Evolutionary conservation across 2,329 filamentous ascomycete genomes (phyloP).

Genomic region (Paraconiothyrium sp.): DNA sequence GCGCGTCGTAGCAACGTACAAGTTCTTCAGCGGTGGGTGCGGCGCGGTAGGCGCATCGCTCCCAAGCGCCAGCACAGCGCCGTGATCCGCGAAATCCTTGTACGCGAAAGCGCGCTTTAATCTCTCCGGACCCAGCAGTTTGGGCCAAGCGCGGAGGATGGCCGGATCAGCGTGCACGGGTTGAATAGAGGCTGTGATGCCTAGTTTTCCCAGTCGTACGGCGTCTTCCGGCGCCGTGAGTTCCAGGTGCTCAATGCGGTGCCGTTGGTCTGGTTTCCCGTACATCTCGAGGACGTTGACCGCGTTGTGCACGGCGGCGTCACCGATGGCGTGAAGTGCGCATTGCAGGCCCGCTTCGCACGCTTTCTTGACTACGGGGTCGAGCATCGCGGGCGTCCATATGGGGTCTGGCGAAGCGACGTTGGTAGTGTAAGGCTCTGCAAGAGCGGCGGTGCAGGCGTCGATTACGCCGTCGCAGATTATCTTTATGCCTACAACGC

Average conservation of each 20-base stretch:
- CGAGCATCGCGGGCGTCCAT: slow-evolving; percentile 64
- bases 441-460: slow-evolving; percentile 69
- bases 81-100: slow-evolving; percentile 65
- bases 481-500: slow-evolving; percentile 70
- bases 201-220: slow-evolving; percentile 63
- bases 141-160: slow-evolving; percentile 69
- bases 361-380: slow-evolving; percentile 64
- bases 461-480: slow-evolving; percentile 73
- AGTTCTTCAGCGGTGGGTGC: slow-evolving; percentile 63
- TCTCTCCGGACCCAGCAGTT: slow-evolving; percentile 63
- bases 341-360: slow-evolving; percentile 66
- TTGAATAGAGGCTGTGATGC: slow-evolving; percentile 87
- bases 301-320: slow-evolving; percentile 66
- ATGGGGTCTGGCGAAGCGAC: slow-evolving; percentile 60
- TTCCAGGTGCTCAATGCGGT: slow-evolving; percentile 73
- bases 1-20: slow-evolving; percentile 69
- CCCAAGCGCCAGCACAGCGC: slow-evolving; percentile 66
- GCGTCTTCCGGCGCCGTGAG: slow-evolving; percentile 66
- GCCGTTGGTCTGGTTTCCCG: slow-evolving; percentile 59
- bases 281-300: slow-evolving; percentile 63
- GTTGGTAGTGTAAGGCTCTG: slow-evolving; percentile 65
- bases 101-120: slow-evolving; percentile 71
- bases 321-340: slow-evolving; percentile 73
- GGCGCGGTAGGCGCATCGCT: slow-evolving; percentile 69
- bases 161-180: slow-evolving; percentile 88